Percentiles rank a stretch among this genome's conserved stretches.
Conservation (phyloP, 768 basidiomycete genomes). For the Phanerodontia chrysosporium region DNA sequence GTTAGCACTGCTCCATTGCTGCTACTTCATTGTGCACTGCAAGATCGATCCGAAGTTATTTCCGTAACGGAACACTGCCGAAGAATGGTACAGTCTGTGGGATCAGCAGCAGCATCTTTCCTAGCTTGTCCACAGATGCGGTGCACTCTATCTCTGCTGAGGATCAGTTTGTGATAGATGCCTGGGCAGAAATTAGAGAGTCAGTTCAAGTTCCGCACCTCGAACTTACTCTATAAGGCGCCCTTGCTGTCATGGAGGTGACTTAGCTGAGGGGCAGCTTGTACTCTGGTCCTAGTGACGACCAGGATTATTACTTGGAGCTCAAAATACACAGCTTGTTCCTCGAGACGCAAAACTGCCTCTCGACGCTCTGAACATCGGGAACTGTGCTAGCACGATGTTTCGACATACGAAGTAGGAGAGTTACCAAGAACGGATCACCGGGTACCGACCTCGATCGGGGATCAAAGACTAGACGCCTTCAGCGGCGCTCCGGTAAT, state of each 20-base stretch:
- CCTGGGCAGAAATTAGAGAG: neutral
- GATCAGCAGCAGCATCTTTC: constrained; percentile 4
- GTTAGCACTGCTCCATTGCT: constrained; percentile 17
- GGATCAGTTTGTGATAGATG: neutral
- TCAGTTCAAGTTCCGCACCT: neutral
- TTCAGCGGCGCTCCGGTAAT: constrained; percentile 1
- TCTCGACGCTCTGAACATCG: no score
- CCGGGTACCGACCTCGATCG: neutral
- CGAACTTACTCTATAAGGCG: neutral
- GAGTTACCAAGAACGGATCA: neutral
- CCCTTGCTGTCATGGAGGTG: no score
- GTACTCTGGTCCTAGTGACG: no score
- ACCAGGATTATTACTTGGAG: no score
- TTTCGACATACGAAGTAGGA: neutral
- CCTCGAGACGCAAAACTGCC: no score
- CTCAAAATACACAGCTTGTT: no score
- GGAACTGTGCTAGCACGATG: neutral
- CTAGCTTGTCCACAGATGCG: no score
- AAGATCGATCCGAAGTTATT: constrained; percentile 20
- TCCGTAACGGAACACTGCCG: constrained; percentile 21
- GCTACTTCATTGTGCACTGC: constrained; percentile 18
- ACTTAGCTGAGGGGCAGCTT: no score
- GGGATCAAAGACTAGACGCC: neutral
- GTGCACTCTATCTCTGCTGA: neutral
- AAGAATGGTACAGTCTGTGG: constrained; percentile 20